These are phyloP conservation scores for Vaccinium corymbosum DNA, from an alignment of 148 eudicot species.

Conservation along the genomic window DNA sequence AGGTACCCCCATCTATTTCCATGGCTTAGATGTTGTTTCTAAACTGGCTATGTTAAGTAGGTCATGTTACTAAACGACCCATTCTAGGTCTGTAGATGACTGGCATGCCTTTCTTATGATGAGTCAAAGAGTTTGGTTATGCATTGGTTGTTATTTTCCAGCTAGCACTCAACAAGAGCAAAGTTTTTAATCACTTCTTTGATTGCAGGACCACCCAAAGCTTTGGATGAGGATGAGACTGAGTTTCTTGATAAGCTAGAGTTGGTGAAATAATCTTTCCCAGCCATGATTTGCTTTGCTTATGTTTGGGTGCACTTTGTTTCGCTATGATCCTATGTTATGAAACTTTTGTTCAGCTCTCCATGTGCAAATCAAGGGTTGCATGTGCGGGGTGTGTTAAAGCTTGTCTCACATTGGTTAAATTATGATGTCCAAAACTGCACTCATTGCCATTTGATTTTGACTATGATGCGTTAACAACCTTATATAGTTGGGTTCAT, in stretches of 20 bases:
- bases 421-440: too few relatives aligned
- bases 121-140: not conserved
- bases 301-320: too few relatives aligned
- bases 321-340: too few relatives aligned
- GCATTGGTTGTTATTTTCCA: not conserved
- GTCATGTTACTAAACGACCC: not conserved
- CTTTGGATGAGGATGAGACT: constrained; percentile 93
- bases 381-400: too few relatives aligned
- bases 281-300: not conserved
- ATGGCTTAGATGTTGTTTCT: not conserved
- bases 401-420: too few relatives aligned
- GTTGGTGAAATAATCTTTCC: constrained; percentile 41
- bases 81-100: not conserved
- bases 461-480: not conserved
- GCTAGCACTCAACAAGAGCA: not conserved
- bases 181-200: not conserved
- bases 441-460: too few relatives aligned
- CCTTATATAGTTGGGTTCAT: not conserved
- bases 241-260: constrained; percentile 84
- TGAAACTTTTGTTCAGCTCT: too few relatives aligned
- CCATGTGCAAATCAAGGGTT: too few relatives aligned
- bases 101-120: constrained; percentile 2
- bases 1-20: not conserved
- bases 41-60: not conserved
- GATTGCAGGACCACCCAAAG: constrained; percentile 92